phyloP scores from a whole-genome alignment of 179 eudicot genomes.

The Beta corolliflora region DNA sequence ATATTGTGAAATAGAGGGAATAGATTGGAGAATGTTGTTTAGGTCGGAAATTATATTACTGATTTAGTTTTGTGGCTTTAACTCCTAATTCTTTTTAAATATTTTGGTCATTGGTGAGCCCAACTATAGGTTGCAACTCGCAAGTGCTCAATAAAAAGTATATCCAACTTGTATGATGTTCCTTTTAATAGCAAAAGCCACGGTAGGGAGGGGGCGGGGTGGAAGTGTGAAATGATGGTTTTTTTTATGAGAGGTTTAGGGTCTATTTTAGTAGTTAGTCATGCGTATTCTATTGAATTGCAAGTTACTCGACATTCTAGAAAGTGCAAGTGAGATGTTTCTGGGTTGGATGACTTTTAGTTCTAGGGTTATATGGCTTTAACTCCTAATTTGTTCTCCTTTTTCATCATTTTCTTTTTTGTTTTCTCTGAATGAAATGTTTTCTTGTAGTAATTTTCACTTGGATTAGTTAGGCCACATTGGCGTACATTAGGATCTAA shows the following conservation, averaged over 20 bases:
- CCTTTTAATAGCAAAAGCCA: neutral
- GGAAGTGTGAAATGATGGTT: neutral
- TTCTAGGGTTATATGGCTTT: neutral
- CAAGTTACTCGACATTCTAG: neutral
- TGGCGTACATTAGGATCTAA: too few species aligned
- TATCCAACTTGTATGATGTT: neutral
- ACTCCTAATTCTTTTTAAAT: neutral
- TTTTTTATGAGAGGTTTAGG: neutral
- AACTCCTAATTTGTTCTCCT: neutral
- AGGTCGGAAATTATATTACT: too few species aligned
- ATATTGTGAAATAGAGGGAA: neutral
- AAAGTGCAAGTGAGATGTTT: neutral
- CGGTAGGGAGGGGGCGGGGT: neutral
- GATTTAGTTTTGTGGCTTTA: too few species aligned
- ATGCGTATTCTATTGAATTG: neutral
- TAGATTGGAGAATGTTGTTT: neutral
- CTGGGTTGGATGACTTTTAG: neutral
- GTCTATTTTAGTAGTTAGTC: neutral
- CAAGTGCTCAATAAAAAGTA: neutral
- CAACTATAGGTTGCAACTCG: neutral
- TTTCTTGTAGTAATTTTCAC: too few species aligned
- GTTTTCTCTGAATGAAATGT: too few species aligned
- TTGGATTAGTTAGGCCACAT: too few species aligned
- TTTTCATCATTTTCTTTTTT: too few species aligned
- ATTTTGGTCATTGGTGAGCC: neutral